Conservation (phyloP, 345 rosid genomes). For the Gossypium turneri region DNA sequence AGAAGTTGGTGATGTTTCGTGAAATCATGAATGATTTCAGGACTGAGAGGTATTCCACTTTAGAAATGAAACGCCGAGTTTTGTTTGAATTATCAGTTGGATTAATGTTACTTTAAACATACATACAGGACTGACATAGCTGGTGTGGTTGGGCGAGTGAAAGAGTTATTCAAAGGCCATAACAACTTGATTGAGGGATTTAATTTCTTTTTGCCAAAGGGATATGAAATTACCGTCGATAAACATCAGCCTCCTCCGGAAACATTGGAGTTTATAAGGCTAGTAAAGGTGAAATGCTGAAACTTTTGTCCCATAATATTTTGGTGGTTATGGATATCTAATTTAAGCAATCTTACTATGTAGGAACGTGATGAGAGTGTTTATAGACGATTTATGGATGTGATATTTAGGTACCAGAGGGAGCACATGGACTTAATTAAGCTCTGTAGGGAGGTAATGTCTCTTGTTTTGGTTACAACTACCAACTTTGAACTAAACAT, state of each 20-base stretch:
- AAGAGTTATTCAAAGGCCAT: constrained; percentile 87
- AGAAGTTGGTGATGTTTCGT: constrained; percentile 75
- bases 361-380: constrained; percentile 91
- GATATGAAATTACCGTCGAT: constrained; percentile 77
- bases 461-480: background rate
- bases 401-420: constrained; percentile 79
- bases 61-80: background rate
- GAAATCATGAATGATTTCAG: constrained; percentile 97
- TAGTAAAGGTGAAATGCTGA: constrained; percentile 58
- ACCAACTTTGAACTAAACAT: too few relatives aligned
- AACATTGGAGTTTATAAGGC: constrained; percentile 66
- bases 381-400: constrained; percentile 76
- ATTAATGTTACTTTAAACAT: background rate
- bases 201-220: constrained; percentile 89
- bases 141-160: constrained; percentile 91
- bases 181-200: constrained; percentile 82
- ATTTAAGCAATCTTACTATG: constrained; percentile 21
- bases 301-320: constrained; percentile 1
- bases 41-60: constrained; percentile 61
- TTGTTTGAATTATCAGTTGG: background rate
- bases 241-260: constrained; percentile 70
- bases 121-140: constrained; percentile 69
- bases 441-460: constrained; percentile 75
- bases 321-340: constrained; percentile 5
- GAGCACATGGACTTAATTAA: constrained; percentile 82